Base-by-base conservation (phyloP, 768 basidiomycete species). In the Boletellus ananiceps region DNA sequence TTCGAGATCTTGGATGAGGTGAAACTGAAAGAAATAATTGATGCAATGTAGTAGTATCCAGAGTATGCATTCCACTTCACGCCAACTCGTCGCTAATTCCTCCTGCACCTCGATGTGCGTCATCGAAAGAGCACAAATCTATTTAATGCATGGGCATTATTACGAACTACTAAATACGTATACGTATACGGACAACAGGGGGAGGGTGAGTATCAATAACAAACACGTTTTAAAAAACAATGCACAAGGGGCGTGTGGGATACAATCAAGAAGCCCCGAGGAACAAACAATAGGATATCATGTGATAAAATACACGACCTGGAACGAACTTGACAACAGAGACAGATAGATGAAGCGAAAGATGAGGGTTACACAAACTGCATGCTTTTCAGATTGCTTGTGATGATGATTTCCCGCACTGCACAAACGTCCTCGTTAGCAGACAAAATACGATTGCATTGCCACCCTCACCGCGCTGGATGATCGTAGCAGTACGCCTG, bases 1-100 rank as follows among this genome's bases (percentile, higher is more conserved):
- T 97, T 95, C 65, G 80, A 90, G 69, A 96, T 97, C 57, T 66
- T 98, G 54, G 77, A 84, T 56, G 92, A 95, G 69, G 78, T 75
- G 27, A 75, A 76, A 59, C 74, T 97, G 62, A 88, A 94, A 73
- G 81, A 78, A 57, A 77, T 93, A 49, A 91, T 97, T 52, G 91
- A 93, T 60, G 78, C 75, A 53, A 90, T 88, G 86, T 88, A 73
- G 81, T 36, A 41, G 34, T 56, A 54, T 37, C 49, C 37, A 43
- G 36, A 47, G 52, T 60, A 41, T 58, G 60, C 51, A 54, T 53
- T 50, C 25, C 32, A 42, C 14, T n/a, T 35, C 38, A 33, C 34
- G 38, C 41, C 37, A 5, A 23, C 29, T 18, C 8, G 16, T 42
- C 27, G 13, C 31, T 38, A 40, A 16, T 18, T 25, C 39, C 3